Evolutionary conservation across 2,329 filamentous ascomycete genomes (phyloP), one percentile per base, ranked within the genome.

Genomic region (Pestalotiopsis sp.): DNA sequence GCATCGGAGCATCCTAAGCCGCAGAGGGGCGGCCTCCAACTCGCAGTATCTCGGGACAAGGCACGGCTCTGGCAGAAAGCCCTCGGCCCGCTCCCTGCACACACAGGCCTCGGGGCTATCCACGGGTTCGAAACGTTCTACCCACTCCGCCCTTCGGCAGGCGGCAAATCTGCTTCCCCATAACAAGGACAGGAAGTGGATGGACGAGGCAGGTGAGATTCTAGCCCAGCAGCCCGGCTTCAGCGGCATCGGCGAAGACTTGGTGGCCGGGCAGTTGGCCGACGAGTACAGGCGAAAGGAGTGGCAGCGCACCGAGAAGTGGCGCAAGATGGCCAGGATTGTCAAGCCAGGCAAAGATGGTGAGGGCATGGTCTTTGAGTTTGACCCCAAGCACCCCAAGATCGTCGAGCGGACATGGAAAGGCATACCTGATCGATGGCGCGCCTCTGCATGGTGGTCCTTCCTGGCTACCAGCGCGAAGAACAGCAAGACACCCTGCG

Each of bases 351-450:
- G 84, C 52, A 81, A 77, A 27, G 82, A 86, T 68, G 85, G 85
- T 45, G 83, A 87, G 77, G 89, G 89, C 63, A 90, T 89, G 81
- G 82, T 89, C 70, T 90, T 89, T 75, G 92, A 94, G 67, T 98
- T 98, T 77, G 94, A 98, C 80, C 87, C 89, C 49, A 90, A 87
- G 72, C 93, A 92, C 78, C 86, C 92, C n/a, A 95, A 98, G 79
- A 84, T 99, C 58, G 91, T 97, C 69, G 92, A 95, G 73, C 89
- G 96, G 68, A 97, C 94, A 1, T 99, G 96, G 96, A 99, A 99
- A 79, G 96, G 96, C 38, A 97, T 99, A 71, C 96, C 96, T 0
- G 96, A 99, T 80, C 90, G 94, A 71, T 99, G 96, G 96, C 92
- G 96, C 65, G 89, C 92, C 40, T 92, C 93, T 1, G 96, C 95